Evolutionary conservation across 331 rosid genomes (phyloP).

Genomic region (Pyrus hybrid): DNA sequence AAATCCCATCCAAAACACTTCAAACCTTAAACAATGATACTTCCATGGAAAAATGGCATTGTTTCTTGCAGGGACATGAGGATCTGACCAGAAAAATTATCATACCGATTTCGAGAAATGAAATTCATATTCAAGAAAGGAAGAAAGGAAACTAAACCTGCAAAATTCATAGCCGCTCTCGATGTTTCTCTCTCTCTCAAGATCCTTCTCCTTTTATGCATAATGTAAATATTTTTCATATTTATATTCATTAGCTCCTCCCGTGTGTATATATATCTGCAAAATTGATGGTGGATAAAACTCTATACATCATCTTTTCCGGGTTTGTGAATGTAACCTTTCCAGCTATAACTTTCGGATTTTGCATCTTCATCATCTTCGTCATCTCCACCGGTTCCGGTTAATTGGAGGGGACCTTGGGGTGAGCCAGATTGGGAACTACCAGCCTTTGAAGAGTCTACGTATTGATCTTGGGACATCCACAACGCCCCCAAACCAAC

Average conservation of each 20-base stretch:
- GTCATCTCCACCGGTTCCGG: constrained; percentile 48
- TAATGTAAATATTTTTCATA: constrained; percentile 35
- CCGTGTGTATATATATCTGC: constrained; percentile 60
- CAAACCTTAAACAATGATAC: neutral
- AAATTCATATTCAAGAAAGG: constrained; percentile 30
- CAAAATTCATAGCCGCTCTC: constrained; percentile 41
- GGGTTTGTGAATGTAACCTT: constrained; percentile 34
- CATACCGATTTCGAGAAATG: constrained; percentile 15
- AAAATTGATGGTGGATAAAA: constrained; percentile 66
- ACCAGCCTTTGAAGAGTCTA: constrained; percentile 65
- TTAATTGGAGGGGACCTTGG: constrained; percentile 83
- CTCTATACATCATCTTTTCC: constrained; percentile 71
- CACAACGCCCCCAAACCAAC: constrained; percentile 67
- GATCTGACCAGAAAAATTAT: constrained; percentile 23
- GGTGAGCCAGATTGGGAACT: constrained; percentile 86
- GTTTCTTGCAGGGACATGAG: constrained; percentile 18
- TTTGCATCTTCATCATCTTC: constrained; percentile 72
- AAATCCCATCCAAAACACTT: neutral
- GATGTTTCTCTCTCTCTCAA: constrained; percentile 14
- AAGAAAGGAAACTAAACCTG: constrained; percentile 51
- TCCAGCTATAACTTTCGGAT: constrained; percentile 80
- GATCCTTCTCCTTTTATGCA: constrained; percentile 30
- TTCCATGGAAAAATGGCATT: constrained; percentile 9
- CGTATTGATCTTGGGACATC: constrained; percentile 65
- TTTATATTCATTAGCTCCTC: constrained; percentile 43